These are phyloP conservation scores for Sporisorium exsertum DNA, from an alignment of 1,284 basidiomycete species.

Conservation along the genomic window DNA sequence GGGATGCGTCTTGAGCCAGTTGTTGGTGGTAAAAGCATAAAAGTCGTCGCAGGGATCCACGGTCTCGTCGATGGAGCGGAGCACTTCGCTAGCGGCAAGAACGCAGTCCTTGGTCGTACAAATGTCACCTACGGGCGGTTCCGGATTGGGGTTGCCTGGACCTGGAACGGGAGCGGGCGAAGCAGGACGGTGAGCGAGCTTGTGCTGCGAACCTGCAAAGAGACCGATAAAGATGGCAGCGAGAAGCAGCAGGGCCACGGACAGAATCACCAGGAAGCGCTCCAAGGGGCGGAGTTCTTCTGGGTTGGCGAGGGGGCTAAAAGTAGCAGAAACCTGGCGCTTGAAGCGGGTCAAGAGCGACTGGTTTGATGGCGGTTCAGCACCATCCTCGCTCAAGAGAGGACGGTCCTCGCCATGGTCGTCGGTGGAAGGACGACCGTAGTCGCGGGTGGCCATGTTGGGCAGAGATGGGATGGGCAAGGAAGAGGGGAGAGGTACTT, in stretches of 20 bases:
- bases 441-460: conserved; percentile 39
- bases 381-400: conserved; percentile 17
- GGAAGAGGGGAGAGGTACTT: neutral
- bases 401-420: conserved; percentile 48
- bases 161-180: conserved; percentile 39
- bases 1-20: conserved; percentile 61
- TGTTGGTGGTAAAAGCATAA: conserved; percentile 79
- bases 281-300: conserved; percentile 86
- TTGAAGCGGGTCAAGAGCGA: conserved; percentile 38
- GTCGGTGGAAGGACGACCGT: conserved; percentile 52
- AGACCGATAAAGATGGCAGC: conserved; percentile 89
- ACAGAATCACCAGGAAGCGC: conserved; percentile 81
- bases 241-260: conserved; percentile 82
- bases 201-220: conserved; percentile 73
- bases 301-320: conserved; percentile 69
- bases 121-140: conserved; percentile 61
- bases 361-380: conserved; percentile 7
- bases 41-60: conserved; percentile 96
- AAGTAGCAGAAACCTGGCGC: conserved; percentile 42
- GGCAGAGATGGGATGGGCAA: neutral
- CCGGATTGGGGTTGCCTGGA: conserved; percentile 61
- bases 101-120: conserved; percentile 87
- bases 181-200: conserved; percentile 67
- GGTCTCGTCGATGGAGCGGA: conserved; percentile 82
- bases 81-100: conserved; percentile 82